A percentile compares a stretch with the other conserved stretches of the same genome.
phyloP scores from a whole-genome alignment of 2,329 filamentous ascomycete genomes.

The Epicoccum nigrum region DNA sequence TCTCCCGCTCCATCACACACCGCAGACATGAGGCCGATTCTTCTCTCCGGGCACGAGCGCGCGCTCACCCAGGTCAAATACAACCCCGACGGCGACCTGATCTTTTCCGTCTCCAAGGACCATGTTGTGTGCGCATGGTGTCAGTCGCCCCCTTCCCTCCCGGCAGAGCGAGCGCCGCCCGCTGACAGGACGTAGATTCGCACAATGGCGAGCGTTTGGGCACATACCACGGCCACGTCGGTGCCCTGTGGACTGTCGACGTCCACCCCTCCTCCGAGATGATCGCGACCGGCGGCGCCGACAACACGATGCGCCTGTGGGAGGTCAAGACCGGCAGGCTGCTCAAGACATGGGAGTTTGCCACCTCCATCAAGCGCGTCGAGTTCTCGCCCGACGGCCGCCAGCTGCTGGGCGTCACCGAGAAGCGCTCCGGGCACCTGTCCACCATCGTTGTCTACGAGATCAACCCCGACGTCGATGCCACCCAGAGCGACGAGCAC shows the following conservation, averaged over 20 bases:
- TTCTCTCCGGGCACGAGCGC: conserved; percentile 95
- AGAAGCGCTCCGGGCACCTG: conserved; percentile 97
- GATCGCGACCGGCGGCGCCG: conserved; percentile 92
- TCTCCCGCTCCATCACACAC: conserved; percentile 15
- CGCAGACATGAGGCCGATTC: conserved; percentile 84
- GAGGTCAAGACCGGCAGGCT: conserved; percentile 90
- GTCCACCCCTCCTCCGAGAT: conserved; percentile 90
- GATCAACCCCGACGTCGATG: conserved; percentile 81
- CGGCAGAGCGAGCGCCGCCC: conserved; percentile 7
- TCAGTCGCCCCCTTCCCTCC: conserved; percentile 27
- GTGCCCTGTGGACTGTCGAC: conserved; percentile 98
- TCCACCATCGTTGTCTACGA: conserved; percentile 93
- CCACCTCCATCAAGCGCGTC: conserved; percentile 95
- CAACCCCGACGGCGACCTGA: conserved; percentile 85
- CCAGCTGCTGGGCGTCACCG: conserved; percentile 89
- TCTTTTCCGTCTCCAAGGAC: conserved; percentile 96
- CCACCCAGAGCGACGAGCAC: conserved; percentile 84
- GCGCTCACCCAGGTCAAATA: conserved; percentile 93
- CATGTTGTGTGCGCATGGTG: conserved; percentile 96
- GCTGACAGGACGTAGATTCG: conserved; percentile 58
- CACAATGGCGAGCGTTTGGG: conserved; percentile 98
- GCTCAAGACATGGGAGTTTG: conserved; percentile 97
- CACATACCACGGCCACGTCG: conserved; percentile 92
- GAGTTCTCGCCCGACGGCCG: conserved; percentile 96
- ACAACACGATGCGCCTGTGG: conserved; percentile 98